These are phyloP conservation scores for Cystobasidium pallidum DNA, from an alignment of 1,284 basidiomycete genomes.

Conservation along the genomic window DNA sequence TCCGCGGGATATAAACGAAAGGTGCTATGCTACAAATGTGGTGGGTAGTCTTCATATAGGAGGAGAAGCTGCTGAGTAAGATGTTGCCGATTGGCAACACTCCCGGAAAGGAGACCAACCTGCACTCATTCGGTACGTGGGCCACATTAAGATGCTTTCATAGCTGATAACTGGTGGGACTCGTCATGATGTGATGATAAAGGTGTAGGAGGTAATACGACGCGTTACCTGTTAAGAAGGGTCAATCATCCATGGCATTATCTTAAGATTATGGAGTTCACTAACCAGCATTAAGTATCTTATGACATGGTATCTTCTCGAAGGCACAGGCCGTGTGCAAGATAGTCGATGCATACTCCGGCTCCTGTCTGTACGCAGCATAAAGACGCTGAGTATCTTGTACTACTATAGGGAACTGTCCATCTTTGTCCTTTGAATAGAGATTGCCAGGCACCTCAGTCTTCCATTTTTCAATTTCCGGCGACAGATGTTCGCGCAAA, in stretches of 20 bases:
- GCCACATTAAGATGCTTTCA: background rate
- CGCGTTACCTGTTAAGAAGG: constrained; percentile 14
- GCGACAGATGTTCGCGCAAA: constrained; percentile 4
- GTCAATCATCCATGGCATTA: background rate
- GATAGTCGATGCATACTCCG: constrained; percentile 10
- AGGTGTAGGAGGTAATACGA: constrained; percentile 40
- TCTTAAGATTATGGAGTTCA: background rate
- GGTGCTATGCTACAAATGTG: constrained; percentile 18
- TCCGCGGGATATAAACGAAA: too few species aligned
- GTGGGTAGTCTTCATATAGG: too few species aligned
- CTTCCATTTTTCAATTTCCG: constrained; percentile 10
- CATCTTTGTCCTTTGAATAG: background rate
- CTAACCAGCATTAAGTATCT: constrained; percentile 36
- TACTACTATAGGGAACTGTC: constrained; percentile 19
- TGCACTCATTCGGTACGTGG: too few species aligned
- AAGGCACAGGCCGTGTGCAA: constrained; percentile 14
- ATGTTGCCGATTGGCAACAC: too few species aligned
- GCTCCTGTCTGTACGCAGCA: constrained; percentile 28
- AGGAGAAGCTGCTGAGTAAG: too few species aligned
- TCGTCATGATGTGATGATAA: constrained; percentile 21
- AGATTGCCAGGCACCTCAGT: background rate
- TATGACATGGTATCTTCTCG: constrained; percentile 7
- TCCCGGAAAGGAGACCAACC: too few species aligned
- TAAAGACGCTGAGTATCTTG: constrained; percentile 37
- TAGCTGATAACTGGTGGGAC: constrained; percentile 7